Evolutionary conservation across 2,329 filamentous ascomycete species (phyloP).

Genomic region (Arthrobotrys megalospora): DNA sequence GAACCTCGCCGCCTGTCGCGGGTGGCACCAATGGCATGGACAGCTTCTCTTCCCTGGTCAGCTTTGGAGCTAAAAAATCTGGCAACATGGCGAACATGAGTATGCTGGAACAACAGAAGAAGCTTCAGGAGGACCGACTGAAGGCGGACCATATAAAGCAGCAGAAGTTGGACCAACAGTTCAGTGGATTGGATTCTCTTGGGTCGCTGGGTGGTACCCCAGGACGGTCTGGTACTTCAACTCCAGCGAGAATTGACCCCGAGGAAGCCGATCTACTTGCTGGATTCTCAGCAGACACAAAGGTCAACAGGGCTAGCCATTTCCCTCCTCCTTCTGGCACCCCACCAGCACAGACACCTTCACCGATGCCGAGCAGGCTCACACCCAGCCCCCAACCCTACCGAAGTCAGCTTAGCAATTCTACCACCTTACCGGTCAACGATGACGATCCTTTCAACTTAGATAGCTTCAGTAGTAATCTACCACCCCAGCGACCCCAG

Average conservation of each 20-base stretch:
- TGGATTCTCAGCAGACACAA: constrained; percentile 77
- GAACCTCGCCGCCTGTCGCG: constrained; percentile 69
- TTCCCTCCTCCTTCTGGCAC: constrained; percentile 73
- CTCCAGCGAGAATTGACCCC: constrained; percentile 65
- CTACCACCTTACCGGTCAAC: not conserved
- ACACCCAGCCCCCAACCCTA: constrained; percentile 44
- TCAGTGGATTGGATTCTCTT: constrained; percentile 72
- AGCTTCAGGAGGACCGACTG: constrained; percentile 79
- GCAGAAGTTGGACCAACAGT: constrained; percentile 75
- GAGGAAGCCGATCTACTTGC: constrained; percentile 76
- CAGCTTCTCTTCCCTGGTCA: constrained; percentile 83
- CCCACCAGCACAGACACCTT: constrained; percentile 66
- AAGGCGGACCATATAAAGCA: constrained; percentile 81
- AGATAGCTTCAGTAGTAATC: constrained; percentile 56
- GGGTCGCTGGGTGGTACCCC: constrained; percentile 76
- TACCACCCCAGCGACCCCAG: constrained; percentile 15
- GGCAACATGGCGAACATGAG: constrained; percentile 75
- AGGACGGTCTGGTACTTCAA: constrained; percentile 69
- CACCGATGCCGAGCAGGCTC: constrained; percentile 33
- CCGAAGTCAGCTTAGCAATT: constrained; percentile 3
- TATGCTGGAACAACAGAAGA: constrained; percentile 78
- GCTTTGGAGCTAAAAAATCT: constrained; percentile 72
- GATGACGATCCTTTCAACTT: constrained; percentile 62
- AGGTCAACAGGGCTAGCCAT: constrained; percentile 77
- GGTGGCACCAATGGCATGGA: constrained; percentile 73